Evolutionary conservation across 2,329 filamentous ascomycete genomes (phyloP), one percentile per base, ranked within the genome.

Genomic region (Claviceps sp.): DNA sequence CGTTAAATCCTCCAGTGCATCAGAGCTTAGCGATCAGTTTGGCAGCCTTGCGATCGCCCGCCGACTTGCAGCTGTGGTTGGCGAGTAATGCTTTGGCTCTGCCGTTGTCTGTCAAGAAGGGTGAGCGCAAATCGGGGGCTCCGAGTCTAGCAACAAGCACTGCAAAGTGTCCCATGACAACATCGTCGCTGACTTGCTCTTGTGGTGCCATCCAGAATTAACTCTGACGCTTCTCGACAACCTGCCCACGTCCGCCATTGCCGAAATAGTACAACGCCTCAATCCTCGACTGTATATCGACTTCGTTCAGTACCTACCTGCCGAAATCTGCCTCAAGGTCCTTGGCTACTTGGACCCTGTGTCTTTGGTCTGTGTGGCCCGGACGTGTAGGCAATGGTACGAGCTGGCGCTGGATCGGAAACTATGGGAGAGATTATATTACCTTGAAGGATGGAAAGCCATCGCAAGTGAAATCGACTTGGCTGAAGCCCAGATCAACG

Each of bases 251-350:
- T 86, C 86, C 6, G 80, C 83, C 50, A 83, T 96, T 54, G 83
- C 85, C 48, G 77, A 84, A 45, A 86, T 96, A 50, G 87, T 95
- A 46, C 80, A 90, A 51, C 79, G 84, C 56, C 72, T 95, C 17
- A 86, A 83, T 55, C 87, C 89, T 4, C 78, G 90, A 50, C 82
- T 97, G 2, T 90, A 96, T 67, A 91, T 96, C 69, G 88, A 98
- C 68, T 95, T 95, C 51, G 82, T 95, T 43, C 74, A 80, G 56
- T 82, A 88, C 60, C 79, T 98, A 0, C 93, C 93, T 0, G 82
- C 87, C 26, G 93, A 98, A 66, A 86, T 98, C 60, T 94, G 88
- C 54, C 82, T 93, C 45, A 85, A 94, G 61, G 85, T 97, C 45
- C 83, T 98, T 44, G 83, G 85, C 16, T 93, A 89, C 62, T 82